Evolutionary conservation across 352 stramenopile species (phyloP).

Genomic region (Phytophthora aleatoria): DNA sequence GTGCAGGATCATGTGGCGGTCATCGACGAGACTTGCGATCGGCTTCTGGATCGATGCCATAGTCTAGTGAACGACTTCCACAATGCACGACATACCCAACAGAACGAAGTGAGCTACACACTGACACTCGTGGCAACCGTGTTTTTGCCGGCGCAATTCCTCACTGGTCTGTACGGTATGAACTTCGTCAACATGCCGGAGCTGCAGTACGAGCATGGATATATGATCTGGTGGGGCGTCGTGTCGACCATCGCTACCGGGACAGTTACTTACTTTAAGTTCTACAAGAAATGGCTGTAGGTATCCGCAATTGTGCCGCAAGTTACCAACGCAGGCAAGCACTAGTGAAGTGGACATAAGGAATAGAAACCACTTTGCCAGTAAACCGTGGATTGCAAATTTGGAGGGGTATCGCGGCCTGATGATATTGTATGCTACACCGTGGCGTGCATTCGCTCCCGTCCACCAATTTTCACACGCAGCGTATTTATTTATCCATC

Average conservation of each 20-base stretch:
- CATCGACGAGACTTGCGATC: conserved; percentile 82
- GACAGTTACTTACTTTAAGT: conserved; percentile 68
- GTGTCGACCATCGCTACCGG: conserved; percentile 50
- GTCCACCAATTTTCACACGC: no score
- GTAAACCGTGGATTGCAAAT: no score
- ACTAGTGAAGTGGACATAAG: no score
- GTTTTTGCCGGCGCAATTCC: conserved; percentile 86
- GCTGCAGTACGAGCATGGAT: conserved; percentile 73
- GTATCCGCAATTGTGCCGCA: conserved; percentile 3
- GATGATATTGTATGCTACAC: no score
- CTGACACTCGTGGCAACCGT: conserved; percentile 83
- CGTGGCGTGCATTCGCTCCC: no score
- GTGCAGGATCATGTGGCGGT: conserved; percentile 87
- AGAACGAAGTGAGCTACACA: conserved; percentile 82
- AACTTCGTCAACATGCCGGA: conserved; percentile 91
- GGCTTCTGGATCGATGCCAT: conserved; percentile 73
- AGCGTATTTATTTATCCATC: no score
- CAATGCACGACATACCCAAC: conserved; percentile 61
- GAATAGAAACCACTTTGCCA: no score
- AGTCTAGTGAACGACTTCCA: conserved; percentile 71
- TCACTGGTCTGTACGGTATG: conserved; percentile 90
- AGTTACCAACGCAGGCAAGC: no score
- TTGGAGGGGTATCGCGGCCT: no score
- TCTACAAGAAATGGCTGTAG: conserved; percentile 80
- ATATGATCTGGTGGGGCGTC: conserved; percentile 80